A percentile compares a stretch with the other conserved stretches of the same genome.
Conservation (phyloP, 768 basidiomycete genomes). For the Tubosaeta brunneosetosa region DNA sequence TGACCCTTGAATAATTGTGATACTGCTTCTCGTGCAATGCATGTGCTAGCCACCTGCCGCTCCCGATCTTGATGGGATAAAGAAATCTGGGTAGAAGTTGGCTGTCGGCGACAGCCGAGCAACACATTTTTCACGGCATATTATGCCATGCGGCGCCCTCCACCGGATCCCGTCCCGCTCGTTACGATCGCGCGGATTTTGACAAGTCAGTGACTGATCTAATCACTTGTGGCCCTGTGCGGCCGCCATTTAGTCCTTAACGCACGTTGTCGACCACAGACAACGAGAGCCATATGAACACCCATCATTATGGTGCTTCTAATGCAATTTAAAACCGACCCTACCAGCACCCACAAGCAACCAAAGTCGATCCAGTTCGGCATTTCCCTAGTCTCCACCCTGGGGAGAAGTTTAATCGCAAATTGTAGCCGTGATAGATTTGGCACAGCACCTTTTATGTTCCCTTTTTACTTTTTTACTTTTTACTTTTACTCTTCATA, state of each 20-base stretch:
- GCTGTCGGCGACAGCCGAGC: constrained; percentile 25
- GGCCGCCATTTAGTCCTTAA: constrained; percentile 15
- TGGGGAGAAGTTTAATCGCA: constrained; percentile 12
- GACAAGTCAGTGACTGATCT: constrained; percentile 17
- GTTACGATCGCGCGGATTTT: constrained; percentile 24
- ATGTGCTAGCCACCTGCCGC: constrained; percentile 10
- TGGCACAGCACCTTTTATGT: constrained; percentile 14
- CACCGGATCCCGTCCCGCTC: constrained; percentile 30
- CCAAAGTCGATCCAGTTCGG: constrained; percentile 20
- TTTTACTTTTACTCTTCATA: background rate
- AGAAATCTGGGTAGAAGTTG: background rate
- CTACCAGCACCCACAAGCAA: constrained; percentile 8
- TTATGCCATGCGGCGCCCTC: constrained; percentile 24
- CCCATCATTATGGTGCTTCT: constrained; percentile 3
- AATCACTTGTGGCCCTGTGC: constrained; percentile 17
- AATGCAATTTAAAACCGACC: constrained; percentile 8
- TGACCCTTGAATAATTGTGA: constrained; percentile 17
- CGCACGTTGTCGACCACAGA: constrained; percentile 9
- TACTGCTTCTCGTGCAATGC: constrained; percentile 19
- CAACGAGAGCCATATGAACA: constrained; percentile 7
- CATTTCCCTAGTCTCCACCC: constrained; percentile 17
- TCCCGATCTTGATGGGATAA: constrained; percentile 16
- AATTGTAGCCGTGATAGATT: constrained; percentile 16
- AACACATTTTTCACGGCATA: constrained; percentile 23
- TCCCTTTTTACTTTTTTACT: constrained; percentile 1